Evolutionary conservation across 805 yeast genomes (phyloP), one percentile per base, ranked within the genome.

Genomic region (Debaryomyces castellii): DNA sequence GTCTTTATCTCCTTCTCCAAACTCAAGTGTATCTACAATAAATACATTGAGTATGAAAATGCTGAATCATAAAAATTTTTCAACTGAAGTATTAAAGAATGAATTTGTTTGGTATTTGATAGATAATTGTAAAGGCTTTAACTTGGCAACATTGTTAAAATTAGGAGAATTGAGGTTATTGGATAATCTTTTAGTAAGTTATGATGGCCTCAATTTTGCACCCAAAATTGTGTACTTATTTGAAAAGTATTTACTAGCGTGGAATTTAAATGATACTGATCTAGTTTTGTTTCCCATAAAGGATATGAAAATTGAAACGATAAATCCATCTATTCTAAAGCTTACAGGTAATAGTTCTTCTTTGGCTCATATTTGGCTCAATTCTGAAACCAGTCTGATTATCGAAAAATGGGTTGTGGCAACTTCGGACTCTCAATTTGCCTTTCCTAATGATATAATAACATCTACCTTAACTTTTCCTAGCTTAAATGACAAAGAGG

Each of bases 341-440:
- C 39, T 66, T 14, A 39, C 48, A 5, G 48, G 49, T 5, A 25
- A 39, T 14, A 43, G 43, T 20, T 38, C 33, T 8, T 38, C 34
- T 14, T 43, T 45, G 6, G 45, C 51, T 5, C 33, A 46, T 6
- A 28, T 67, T 33, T 63, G 54, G 52, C 47, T 70, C n/a, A 58
- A 54, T 33, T 67, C 73, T 1, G 58, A 58, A 9, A 49, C 46
- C 12, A 53, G 57, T 28, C 53, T 64, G n/a, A 60, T 72, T 4
- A 57, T 72, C 23, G 76, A 73, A 47, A 72, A 73, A 47, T 73
- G 77, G 77, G 74, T 64, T 3, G 69, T 69, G 18, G 74, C 71
- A 1, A 50, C 68, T 9, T 66, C 73, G 2, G 77, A 73, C 45
- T 45, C 48, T 7, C 45, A 44, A 24, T 60, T 63, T 44, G 34